Base-by-base conservation (phyloP, 306 rosid species). In the Vigna hirtella region DNA sequence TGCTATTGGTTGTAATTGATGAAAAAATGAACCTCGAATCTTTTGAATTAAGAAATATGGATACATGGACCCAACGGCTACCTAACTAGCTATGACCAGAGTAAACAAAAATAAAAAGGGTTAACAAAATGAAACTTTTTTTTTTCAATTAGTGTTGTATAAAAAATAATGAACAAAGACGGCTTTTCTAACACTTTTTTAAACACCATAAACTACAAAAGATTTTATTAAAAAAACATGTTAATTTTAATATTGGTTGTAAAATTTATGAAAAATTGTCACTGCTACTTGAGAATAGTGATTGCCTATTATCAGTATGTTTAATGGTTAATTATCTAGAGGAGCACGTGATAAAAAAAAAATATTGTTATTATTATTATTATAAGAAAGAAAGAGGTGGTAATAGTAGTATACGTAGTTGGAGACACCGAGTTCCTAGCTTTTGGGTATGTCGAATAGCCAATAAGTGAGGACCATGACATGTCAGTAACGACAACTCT, bases 351-450 rank as follows among this genome's bases (percentile, higher is more conserved):
- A 30, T 4, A 0, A 30, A 28, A 30, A 30, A 4, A 30, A 30
- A 3, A 30, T 28, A 28, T 28, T 28, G 3, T 28, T 28, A 28
- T 30, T 30, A n/a, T n/a, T 30, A 4, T 30, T 30, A 42, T 67
- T 0, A 51, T 9, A 47, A 45, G 22, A 22, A 22, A 67, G 2
- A n/a, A 55, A 57, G 0, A 5, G 7, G 28, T 30, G n/a, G 0
- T 36, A 6, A 6, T 6, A 36, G 9, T 36, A 9, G 5, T 18
- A 55, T 15, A 20, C 5, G 58, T 15, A 28, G 0, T 14, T 24
- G 30, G 52, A 47, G 34, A 58, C 66, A 30, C 18, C 15, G 74
- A 40, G 38, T 43, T 77, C 74, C 74, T 47, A 77, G 78, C 71
- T 66, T 77, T 45, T 30, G 66, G 77, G 80, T 59, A 6, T 22